Conservation (phyloP, 257 asterid species). For the Sherardia arvensis region DNA sequence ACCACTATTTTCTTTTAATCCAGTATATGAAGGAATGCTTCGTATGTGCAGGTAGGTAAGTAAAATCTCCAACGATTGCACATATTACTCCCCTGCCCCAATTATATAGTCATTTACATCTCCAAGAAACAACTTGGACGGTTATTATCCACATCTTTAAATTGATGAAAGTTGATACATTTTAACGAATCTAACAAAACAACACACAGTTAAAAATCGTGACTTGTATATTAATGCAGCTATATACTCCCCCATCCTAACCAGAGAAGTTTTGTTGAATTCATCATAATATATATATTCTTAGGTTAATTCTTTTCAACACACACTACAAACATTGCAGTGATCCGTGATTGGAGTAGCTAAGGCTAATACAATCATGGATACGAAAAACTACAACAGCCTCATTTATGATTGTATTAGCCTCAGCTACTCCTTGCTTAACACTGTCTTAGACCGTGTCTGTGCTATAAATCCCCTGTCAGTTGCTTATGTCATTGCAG, state of each 20-base stretch:
- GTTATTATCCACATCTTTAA: neutral
- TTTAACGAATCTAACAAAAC: neutral
- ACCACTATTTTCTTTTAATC: neutral
- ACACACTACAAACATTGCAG: neutral
- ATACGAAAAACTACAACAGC: neutral
- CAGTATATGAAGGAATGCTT: neutral
- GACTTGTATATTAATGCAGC: no score
- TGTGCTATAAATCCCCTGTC: no score
- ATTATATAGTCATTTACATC: neutral
- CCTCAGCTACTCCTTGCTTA: neutral
- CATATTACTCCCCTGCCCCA: neutral
- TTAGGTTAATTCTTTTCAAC: neutral
- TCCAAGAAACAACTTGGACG: neutral
- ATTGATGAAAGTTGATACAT: no score
- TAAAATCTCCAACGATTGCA: neutral
- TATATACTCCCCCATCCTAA: neutral
- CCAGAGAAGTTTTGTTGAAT: neutral
- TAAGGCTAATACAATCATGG: neutral
- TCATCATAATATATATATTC: neutral
- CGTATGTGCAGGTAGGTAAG: no score
- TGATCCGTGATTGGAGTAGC: neutral
- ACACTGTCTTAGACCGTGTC: no score
- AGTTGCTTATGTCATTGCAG: no score
- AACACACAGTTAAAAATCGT: neutral
- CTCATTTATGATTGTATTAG: neutral